A percentile compares a stretch with the other conserved stretches of the same genome.
These are phyloP conservation scores for Pseudozyma thailandica DNA, from an alignment of 1,284 basidiomycete genomes.

Conservation along the genomic window DNA sequence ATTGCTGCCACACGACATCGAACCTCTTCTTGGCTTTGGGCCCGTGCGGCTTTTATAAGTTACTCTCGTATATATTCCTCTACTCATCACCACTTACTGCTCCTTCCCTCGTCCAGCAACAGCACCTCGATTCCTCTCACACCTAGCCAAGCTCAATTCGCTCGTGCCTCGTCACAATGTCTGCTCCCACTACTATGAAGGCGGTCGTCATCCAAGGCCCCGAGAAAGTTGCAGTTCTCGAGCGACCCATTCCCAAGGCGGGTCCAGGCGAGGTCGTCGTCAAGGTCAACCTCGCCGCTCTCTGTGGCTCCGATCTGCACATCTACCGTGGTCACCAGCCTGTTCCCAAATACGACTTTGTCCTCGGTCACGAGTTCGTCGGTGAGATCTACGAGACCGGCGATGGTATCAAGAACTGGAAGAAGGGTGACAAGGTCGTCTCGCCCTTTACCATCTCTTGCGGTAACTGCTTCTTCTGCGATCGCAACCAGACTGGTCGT, in stretches of 20 bases:
- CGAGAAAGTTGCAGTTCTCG: constrained; percentile 57
- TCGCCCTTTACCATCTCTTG: constrained; percentile 87
- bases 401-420: constrained; percentile 75
- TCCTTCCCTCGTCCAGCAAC: not conserved
- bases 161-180: constrained; percentile 14
- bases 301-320: constrained; percentile 86
- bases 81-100: too few species aligned
- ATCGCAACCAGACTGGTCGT: constrained; percentile 79
- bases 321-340: constrained; percentile 54
- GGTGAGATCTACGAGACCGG: constrained; percentile 82
- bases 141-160: too few species aligned
- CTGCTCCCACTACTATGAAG: constrained; percentile 56
- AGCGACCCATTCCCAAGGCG: constrained; percentile 57
- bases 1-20: too few species aligned
- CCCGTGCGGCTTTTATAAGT: too few species aligned
- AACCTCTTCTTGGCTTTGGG: too few species aligned
- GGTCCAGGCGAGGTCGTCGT: constrained; percentile 60
- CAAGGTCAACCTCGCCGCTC: constrained; percentile 70
- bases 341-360: constrained; percentile 54
- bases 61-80: too few species aligned
- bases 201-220: constrained; percentile 61
- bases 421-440: constrained; percentile 83
- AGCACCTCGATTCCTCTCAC: too few species aligned
- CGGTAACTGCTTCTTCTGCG: constrained; percentile 73
- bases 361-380: constrained; percentile 82